Percentiles rank a stretch among this genome's conserved stretches.
phyloP scores from a whole-genome alignment of 2,329 filamentous ascomycete species.

The Hypoxylon sp. region DNA sequence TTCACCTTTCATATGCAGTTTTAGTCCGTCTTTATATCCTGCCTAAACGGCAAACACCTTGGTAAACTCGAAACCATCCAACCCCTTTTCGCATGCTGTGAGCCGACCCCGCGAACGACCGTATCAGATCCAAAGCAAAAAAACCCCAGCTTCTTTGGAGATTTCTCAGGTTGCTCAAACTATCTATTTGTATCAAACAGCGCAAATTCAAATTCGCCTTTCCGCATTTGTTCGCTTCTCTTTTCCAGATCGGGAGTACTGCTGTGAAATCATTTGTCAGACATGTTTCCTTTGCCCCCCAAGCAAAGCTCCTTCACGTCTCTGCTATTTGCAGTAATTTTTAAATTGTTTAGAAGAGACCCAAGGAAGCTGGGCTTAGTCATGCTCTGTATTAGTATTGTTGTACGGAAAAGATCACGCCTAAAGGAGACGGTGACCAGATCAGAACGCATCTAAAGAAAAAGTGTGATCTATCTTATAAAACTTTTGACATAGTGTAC shows the following conservation, averaged over 20 bases:
- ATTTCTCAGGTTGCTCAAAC: constrained; percentile 37
- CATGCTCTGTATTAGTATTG: constrained; percentile 7
- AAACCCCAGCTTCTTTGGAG: constrained; percentile 16
- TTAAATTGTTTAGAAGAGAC: constrained; percentile 7
- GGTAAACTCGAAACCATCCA: constrained; percentile 16
- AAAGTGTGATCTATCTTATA: too few relatives aligned
- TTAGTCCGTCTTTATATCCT: neutral
- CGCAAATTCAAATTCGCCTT: constrained; percentile 33
- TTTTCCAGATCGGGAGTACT: constrained; percentile 49
- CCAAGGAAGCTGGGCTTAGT: constrained; percentile 16
- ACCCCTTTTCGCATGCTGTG: constrained; percentile 28
- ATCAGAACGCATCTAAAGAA: too few relatives aligned
- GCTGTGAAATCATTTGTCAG: constrained; percentile 37
- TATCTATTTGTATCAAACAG: constrained; percentile 39
- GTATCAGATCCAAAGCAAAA: too few relatives aligned
- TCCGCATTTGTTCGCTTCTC: constrained; percentile 53
- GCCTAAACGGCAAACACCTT: constrained; percentile 6
- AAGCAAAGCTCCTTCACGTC: constrained; percentile 19
- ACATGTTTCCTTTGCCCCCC: constrained; percentile 27
- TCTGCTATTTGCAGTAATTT: constrained; percentile 25
- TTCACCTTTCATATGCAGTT: neutral
- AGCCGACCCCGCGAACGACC: constrained; percentile 13
- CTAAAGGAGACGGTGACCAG: constrained; percentile 24
- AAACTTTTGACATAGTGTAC: constrained; percentile 10
- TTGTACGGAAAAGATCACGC: constrained; percentile 29